Conservation (phyloP, 768 basidiomycete species). For the Podaxis pistillaris region DNA sequence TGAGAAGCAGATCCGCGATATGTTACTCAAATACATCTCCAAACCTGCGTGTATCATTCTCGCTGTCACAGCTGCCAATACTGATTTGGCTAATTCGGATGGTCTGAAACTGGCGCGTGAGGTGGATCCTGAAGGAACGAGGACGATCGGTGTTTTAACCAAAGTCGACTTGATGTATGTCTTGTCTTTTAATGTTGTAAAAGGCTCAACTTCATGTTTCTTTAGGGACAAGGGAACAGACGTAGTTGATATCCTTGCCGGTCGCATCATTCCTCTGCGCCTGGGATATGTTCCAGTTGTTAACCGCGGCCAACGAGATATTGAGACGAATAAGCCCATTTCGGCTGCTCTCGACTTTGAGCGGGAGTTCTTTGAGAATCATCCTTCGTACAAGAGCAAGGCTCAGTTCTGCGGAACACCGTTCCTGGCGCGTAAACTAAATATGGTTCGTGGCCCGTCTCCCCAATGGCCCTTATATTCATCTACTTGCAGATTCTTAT, state of each 20-base stretch:
- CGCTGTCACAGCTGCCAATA: slow-evolving; percentile 94
- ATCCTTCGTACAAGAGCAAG: slow-evolving; percentile 90
- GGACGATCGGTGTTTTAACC: slow-evolving; percentile 97
- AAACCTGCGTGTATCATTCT: slow-evolving; percentile 96
- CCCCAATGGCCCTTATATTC: slow-evolving; percentile 2
- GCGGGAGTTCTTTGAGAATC: slow-evolving; percentile 91
- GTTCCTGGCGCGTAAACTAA: slow-evolving; percentile 92
- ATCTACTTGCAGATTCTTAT: slow-evolving; percentile 75
- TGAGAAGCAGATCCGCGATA: slow-evolving; percentile 95
- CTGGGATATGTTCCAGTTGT: slow-evolving; percentile 98
- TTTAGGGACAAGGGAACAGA: slow-evolving; percentile 94
- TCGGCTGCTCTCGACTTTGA: slow-evolving; percentile 83
- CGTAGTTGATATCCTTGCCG: slow-evolving; percentile 98
- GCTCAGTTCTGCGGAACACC: slow-evolving; percentile 97
- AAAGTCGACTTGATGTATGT: slow-evolving; percentile 97
- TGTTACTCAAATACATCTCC: slow-evolving; percentile 93
- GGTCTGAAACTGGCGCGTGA: slow-evolving; percentile 95
- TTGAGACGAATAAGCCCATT: slow-evolving; percentile 87
- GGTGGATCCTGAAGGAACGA: slow-evolving; percentile 93
- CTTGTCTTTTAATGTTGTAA: not conserved
- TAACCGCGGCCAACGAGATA: slow-evolving; percentile 97
- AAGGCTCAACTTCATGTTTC: slow-evolving; percentile 8
- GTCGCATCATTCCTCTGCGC: slow-evolving; percentile 92
- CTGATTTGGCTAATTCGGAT: slow-evolving; percentile 98
- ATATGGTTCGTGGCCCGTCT: slow-evolving; percentile 60